These are phyloP conservation scores for Alternaria gaisen DNA, from an alignment of 2,329 filamentous ascomycete species.

Conservation along the genomic window DNA sequence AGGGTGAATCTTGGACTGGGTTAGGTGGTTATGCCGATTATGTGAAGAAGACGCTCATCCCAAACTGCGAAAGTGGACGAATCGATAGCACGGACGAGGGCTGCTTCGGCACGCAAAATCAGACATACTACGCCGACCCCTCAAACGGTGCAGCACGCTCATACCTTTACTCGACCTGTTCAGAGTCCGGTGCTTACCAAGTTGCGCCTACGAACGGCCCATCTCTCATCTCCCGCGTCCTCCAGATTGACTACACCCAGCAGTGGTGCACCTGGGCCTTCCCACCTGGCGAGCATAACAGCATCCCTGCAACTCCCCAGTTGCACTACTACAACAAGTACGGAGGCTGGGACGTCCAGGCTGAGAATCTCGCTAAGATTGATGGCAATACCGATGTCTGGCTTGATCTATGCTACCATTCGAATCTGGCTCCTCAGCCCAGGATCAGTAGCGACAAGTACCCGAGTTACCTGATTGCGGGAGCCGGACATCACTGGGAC, in stretches of 20 bases:
- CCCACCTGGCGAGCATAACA: slow-evolving; percentile 56
- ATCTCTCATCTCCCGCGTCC: slow-evolving; percentile 58
- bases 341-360: slow-evolving; percentile 58
- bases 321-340: slow-evolving; percentile 56
- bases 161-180: slow-evolving; percentile 62
- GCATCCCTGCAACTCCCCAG: slow-evolving; percentile 56
- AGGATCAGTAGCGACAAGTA: slow-evolving; percentile 55
- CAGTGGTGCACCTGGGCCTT: slow-evolving; percentile 67
- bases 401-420: slow-evolving; percentile 63
- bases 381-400: slow-evolving; percentile 64
- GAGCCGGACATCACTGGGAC: slow-evolving; percentile 64
- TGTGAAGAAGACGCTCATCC: slow-evolving; percentile 57
- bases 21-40: slow-evolving; percentile 64
- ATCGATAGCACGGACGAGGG: slow-evolving; percentile 51
- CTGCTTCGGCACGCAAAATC: slow-evolving; percentile 59
- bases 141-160: slow-evolving; percentile 55
- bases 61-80: slow-evolving; percentile 54
- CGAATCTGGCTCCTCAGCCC: slow-evolving; percentile 50
- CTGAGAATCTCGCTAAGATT: slow-evolving; percentile 60
- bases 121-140: slow-evolving; percentile 55
- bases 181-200: slow-evolving; percentile 61
- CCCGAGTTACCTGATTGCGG: slow-evolving; percentile 60
- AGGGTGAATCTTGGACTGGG: slow-evolving; percentile 60
- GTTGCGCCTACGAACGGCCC: slow-evolving; percentile 56
- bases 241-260: slow-evolving; percentile 62